Percentiles rank a stretch among this genome's conserved stretches.
phyloP scores from a whole-genome alignment of 2,329 filamentous ascomycete genomes.

The Ascochyta lentis region DNA sequence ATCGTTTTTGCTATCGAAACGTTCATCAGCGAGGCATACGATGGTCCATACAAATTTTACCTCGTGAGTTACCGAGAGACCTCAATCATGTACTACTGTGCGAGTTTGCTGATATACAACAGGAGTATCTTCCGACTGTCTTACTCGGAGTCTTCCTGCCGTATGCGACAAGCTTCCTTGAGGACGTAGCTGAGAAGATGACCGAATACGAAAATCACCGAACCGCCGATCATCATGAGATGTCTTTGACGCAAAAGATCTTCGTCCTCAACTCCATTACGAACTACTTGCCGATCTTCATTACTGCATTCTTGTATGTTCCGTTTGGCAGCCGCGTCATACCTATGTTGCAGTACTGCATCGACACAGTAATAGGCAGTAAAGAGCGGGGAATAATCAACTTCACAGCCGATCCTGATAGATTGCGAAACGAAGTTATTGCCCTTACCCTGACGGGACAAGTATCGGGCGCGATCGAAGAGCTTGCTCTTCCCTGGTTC shows the following conservation, averaged over 20 bases:
- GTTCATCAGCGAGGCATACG: constrained; percentile 44
- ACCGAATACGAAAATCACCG: constrained; percentile 46
- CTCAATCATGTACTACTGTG: background rate
- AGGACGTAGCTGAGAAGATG: constrained; percentile 35
- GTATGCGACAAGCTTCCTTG: constrained; percentile 38
- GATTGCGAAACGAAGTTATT: constrained; percentile 44
- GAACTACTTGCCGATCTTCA: constrained; percentile 45
- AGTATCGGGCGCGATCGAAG: constrained; percentile 38
- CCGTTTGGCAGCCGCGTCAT: constrained; percentile 37
- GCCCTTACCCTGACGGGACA: constrained; percentile 44
- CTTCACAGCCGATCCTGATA: constrained; percentile 38
- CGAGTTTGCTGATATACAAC: constrained; percentile 9
- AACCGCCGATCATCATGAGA: constrained; percentile 41
- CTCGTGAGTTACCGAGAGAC: constrained; percentile 22
- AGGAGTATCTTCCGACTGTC: constrained; percentile 45
- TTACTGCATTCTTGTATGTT: constrained; percentile 43
- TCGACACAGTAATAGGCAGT: constrained; percentile 23
- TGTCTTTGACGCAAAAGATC: constrained; percentile 45
- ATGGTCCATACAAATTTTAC: constrained; percentile 41
- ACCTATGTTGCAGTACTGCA: constrained; percentile 29
- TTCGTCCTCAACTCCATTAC: constrained; percentile 47
- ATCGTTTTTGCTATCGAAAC: constrained; percentile 42
- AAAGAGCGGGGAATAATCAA: constrained; percentile 16
- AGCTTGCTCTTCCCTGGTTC: constrained; percentile 40
- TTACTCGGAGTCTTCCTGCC: constrained; percentile 40